Evolutionary conservation across 1,284 basidiomycete species (phyloP).

Genomic region (Marasmius fiardii): DNA sequence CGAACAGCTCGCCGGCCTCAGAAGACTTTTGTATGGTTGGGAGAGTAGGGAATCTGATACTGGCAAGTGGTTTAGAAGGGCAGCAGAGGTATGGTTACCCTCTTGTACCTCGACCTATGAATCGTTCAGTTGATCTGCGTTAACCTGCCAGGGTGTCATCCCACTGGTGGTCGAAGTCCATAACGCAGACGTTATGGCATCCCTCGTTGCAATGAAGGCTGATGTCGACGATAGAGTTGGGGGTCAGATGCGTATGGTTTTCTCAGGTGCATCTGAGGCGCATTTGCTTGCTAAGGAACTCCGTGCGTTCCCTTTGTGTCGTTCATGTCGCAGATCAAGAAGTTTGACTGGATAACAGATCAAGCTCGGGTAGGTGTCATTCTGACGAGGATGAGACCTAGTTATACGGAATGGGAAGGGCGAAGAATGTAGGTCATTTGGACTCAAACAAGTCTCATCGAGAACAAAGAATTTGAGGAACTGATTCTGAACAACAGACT

Average conservation of each 20-base stretch:
- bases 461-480: slow-evolving; percentile 14
- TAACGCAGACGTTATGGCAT: slow-evolving; percentile 76
- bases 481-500: slow-evolving; percentile 37
- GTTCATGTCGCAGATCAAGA: neutral
- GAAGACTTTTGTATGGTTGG: slow-evolving; percentile 50
- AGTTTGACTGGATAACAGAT: slow-evolving; percentile 23
- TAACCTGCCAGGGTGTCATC: slow-evolving; percentile 40
- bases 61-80: slow-evolving; percentile 54
- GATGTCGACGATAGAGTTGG: slow-evolving; percentile 63
- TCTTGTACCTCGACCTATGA: neutral
- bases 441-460: slow-evolving; percentile 13
- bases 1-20: slow-evolving; percentile 70
- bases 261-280: slow-evolving; percentile 74
- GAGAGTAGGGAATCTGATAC: slow-evolving; percentile 43
- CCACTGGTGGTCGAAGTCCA: slow-evolving; percentile 69
- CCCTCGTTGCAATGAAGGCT: slow-evolving; percentile 68
- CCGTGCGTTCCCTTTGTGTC: slow-evolving; percentile 29
- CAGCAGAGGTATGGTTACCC: slow-evolving; percentile 46
- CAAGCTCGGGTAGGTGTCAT: slow-evolving; percentile 70
- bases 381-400: slow-evolving; percentile 50
- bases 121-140: neutral
- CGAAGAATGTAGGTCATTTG: slow-evolving; percentile 49
- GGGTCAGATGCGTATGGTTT: slow-evolving; percentile 56
- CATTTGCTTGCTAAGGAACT: slow-evolving; percentile 76
- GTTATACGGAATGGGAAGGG: slow-evolving; percentile 67